Evolutionary conservation across 2,329 filamentous ascomycete species (phyloP).

Genomic region (Cladosporium oxysporum): DNA sequence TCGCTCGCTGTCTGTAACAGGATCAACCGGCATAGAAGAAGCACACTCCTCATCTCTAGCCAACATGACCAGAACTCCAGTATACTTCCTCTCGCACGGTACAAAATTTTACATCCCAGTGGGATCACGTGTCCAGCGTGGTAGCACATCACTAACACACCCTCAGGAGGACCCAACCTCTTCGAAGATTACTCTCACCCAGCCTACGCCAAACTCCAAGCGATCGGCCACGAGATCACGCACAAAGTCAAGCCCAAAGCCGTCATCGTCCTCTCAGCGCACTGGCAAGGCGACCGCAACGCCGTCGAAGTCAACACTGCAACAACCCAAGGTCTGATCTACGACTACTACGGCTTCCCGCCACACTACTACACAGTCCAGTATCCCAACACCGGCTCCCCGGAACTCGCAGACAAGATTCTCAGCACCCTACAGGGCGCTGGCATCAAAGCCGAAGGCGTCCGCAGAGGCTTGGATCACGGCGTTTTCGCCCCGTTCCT

Average conservation of each 20-base stretch:
- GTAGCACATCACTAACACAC: neutral
- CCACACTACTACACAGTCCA: slow-evolving; percentile 67
- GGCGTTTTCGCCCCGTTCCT: slow-evolving; percentile 74
- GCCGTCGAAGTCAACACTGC: slow-evolving; percentile 67
- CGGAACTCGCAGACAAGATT: slow-evolving; percentile 60
- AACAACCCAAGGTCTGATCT: slow-evolving; percentile 66
- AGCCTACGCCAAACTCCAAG: slow-evolving; percentile 64
- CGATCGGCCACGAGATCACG: slow-evolving; percentile 70
- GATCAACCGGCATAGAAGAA: neutral
- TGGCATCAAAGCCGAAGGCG: slow-evolving; percentile 62
- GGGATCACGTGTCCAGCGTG: neutral
- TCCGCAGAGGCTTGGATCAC: slow-evolving; percentile 69
- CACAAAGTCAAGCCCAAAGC: slow-evolving; percentile 69
- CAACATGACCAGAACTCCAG: slow-evolving; percentile 43
- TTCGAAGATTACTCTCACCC: slow-evolving; percentile 70
- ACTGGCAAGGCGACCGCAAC: slow-evolving; percentile 66
- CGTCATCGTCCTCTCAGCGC: slow-evolving; percentile 74
- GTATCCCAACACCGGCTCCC: slow-evolving; percentile 65
- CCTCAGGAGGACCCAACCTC: slow-evolving; percentile 59
- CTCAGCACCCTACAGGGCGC: slow-evolving; percentile 56
- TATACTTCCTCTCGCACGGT: slow-evolving; percentile 54
- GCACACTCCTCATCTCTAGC: neutral
- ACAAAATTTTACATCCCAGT: slow-evolving; percentile 9
- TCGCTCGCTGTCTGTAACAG: neutral
- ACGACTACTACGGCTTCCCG: slow-evolving; percentile 75